These are phyloP conservation scores for Moniliophthora roreri DNA, from an alignment of 1,284 basidiomycete species.

Conservation along the genomic window DNA sequence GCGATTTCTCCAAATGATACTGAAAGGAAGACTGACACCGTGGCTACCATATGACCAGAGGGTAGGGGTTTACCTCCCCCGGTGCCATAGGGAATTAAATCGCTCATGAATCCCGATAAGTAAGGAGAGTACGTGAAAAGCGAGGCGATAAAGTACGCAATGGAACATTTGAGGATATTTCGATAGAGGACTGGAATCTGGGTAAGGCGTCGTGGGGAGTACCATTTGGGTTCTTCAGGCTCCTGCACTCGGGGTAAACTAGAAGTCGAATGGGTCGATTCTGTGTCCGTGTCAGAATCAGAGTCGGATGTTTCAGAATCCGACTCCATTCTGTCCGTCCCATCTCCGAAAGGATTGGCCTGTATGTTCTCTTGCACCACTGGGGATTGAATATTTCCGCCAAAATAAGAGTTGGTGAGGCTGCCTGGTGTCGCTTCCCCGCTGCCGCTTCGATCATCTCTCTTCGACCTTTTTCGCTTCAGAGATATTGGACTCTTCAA, in stretches of 20 bases:
- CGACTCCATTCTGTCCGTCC: conserved; percentile 5
- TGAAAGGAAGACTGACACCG: conserved; percentile 53
- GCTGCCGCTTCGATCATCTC: not conserved
- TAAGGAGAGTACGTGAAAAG: conserved; percentile 89
- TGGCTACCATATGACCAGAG: conserved; percentile 89
- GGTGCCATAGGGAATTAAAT: conserved; percentile 55
- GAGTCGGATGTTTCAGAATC: conserved; percentile 26
- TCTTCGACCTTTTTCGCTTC: conserved; percentile 17
- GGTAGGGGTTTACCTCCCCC: conserved; percentile 56
- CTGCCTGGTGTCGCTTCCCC: conserved; percentile 10
- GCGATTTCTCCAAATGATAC: conserved; percentile 6
- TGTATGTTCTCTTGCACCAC: conserved; percentile 10
- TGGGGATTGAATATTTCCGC: conserved; percentile 12
- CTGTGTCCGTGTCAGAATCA: conserved; percentile 19
- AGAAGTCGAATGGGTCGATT: conserved; percentile 20
- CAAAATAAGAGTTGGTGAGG: conserved; percentile 7
- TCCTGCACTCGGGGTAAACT: conserved; percentile 5
- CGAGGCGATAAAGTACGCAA: conserved; percentile 89
- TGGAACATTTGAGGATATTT: conserved; percentile 87
- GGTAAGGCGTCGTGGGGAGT: conserved; percentile 20
- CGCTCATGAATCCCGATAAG: conserved; percentile 62
- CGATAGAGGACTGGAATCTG: conserved; percentile 52
- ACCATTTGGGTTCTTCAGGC: conserved; percentile 13
- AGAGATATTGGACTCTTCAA: conserved; percentile 25
- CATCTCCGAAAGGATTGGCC: not conserved